Evolutionary conservation across 164 flowering plant genomes (phyloP).

Genomic region (Litsea cubeba): DNA sequence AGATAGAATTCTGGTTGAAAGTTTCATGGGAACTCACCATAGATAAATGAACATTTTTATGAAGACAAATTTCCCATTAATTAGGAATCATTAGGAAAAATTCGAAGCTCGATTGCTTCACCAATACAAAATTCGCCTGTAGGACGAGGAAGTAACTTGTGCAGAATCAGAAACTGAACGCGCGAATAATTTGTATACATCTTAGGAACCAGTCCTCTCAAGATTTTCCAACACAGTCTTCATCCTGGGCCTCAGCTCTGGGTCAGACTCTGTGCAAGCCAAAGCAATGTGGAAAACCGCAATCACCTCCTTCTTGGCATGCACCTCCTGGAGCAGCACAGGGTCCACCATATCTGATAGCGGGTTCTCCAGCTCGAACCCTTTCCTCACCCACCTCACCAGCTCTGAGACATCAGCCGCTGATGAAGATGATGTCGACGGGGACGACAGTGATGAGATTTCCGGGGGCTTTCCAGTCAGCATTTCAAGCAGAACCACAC

Average conservation of each 20-base stretch:
- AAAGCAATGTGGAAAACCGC: slow-evolving; percentile 76
- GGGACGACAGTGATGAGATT: slow-evolving; percentile 29
- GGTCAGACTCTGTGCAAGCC: slow-evolving; percentile 77
- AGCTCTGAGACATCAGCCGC: slow-evolving; percentile 41
- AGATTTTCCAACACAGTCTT: slow-evolving; percentile 73
- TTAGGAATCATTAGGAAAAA: neutral
- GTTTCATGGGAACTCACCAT: no score
- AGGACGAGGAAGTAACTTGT: neutral
- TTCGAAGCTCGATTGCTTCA: neutral
- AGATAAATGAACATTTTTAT: no score
- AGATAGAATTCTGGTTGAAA: no score
- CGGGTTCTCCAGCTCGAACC: slow-evolving; percentile 68
- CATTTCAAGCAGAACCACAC: slow-evolving; percentile 72
- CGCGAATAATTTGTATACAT: no score
- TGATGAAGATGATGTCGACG: slow-evolving; percentile 33
- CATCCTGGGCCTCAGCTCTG: slow-evolving; percentile 90
- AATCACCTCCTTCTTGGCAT: slow-evolving; percentile 80
- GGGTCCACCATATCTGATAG: slow-evolving; percentile 84
- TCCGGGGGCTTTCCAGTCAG: slow-evolving; percentile 85
- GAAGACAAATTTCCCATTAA: no score
- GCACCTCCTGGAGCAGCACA: slow-evolving; percentile 60
- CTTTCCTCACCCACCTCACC: slow-evolving; percentile 83
- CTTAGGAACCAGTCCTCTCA: slow-evolving; percentile 47
- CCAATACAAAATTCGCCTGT: slow-evolving; percentile 1
- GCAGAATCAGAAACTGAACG: no score